Percentiles rank a stretch among this genome's conserved stretches.
Conservation (phyloP, 2,329 filamentous ascomycete genomes). For the Lasiodiplodia sp. region DNA sequence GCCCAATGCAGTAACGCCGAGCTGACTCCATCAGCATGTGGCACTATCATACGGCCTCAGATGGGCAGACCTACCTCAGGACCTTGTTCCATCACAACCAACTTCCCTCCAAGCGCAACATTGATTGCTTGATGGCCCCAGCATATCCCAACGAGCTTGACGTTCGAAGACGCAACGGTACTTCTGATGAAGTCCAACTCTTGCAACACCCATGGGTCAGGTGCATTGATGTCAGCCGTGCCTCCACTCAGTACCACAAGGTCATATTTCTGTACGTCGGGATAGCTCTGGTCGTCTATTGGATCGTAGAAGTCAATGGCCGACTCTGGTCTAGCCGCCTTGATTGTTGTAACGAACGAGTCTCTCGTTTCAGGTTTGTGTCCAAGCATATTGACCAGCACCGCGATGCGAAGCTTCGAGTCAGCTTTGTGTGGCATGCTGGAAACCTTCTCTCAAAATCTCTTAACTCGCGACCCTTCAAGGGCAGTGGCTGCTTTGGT, state of each 20-base stretch:
- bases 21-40: not conserved
- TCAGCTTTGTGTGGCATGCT: constrained; percentile 18
- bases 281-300: constrained; percentile 20
- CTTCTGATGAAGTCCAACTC: constrained; percentile 18
- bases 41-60: not conserved
- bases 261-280: constrained; percentile 14
- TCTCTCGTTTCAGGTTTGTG: not conserved
- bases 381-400: constrained; percentile 13
- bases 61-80: constrained; percentile 17
- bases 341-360: constrained; percentile 14
- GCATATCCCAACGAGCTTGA: constrained; percentile 25
- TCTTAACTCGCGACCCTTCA: not conserved
- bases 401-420: constrained; percentile 20
- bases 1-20: constrained; percentile 13
- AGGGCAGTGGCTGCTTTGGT: not conserved
- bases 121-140: constrained; percentile 30
- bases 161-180: constrained; percentile 3
- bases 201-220: constrained; percentile 27
- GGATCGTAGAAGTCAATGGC: constrained; percentile 28
- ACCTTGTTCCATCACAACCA: constrained; percentile 18
- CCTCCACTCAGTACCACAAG: constrained; percentile 25
- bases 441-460: not conserved
- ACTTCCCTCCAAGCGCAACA: constrained; percentile 23
- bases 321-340: not conserved
- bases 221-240: constrained; percentile 28